Evolutionary conservation across 2,329 filamentous ascomycete species (phyloP), one percentile per base, ranked within the genome.

Genomic region (Hypoxylon sp.): DNA sequence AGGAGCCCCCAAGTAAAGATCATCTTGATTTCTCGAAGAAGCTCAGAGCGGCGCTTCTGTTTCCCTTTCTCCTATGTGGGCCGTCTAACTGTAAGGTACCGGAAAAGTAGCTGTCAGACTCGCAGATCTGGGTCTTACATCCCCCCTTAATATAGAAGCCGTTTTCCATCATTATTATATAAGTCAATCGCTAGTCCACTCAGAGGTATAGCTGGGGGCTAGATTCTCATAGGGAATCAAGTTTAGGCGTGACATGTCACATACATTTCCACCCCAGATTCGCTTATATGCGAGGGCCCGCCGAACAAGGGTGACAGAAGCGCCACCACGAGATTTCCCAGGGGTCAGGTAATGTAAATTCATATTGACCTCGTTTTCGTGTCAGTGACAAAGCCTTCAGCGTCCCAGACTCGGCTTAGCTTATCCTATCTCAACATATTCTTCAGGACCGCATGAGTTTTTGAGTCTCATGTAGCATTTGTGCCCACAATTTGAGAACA

Each of bases 1-100:
- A 75, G 33, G 29, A 72, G 39, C 24, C 54, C 35, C 61, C 51
- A 67, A 60, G 52, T 22, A 56, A 58, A 69, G n/a, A 67, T n/a
- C 71, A 73, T 76, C 39, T 53, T 68, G 44, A 22, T 19, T 53
- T 48, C 31, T 33, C 1, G n/a, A 5, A 56, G 24, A 46, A 39
- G 29, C 13, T 53, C 33, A 31, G 22, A 58, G 6, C 13, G 19
- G 26, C 52, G 19, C 35, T 33, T 51, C 17, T 61, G 5, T 56
- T 48, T 33, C 14, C 60, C 50, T 55, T 19, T n/a, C 10, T 22
- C 35, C n/a, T 60, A 54, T 46, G 53, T 3, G 22, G 17, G n/a
- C n/a, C 17, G 55, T 42, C 47, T 63, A 39, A 5, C 29, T 37
- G 33, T 11, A 9, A 44, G 17, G 37, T 17, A 24, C 22, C 35